Conservation (phyloP, 1,284 basidiomycete species). For the Trametes hirsuta region DNA sequence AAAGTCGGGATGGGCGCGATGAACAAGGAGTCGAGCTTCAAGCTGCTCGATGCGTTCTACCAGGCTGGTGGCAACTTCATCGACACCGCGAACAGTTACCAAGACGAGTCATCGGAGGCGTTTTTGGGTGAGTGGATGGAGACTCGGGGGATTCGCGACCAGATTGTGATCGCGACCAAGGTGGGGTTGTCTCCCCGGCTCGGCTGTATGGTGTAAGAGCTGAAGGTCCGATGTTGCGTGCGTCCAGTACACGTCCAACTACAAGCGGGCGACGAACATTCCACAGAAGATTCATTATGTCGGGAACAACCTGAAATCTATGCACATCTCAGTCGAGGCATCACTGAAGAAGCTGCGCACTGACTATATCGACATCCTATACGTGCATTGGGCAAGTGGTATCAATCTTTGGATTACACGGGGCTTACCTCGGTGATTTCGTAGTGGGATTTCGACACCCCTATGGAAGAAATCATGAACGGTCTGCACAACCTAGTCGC, state of each 20-base stretch:
- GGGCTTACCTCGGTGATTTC: not conserved
- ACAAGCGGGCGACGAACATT: slow-evolving; percentile 24
- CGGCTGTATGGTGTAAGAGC: not conserved
- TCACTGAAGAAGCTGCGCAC: slow-evolving; percentile 62
- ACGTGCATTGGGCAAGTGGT: slow-evolving; percentile 31
- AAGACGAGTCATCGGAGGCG: slow-evolving; percentile 37
- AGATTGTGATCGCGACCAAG: slow-evolving; percentile 48
- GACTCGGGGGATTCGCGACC: slow-evolving; percentile 42
- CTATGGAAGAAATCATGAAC: slow-evolving; percentile 53
- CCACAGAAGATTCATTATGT: slow-evolving; percentile 44
- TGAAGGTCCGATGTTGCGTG: not conserved
- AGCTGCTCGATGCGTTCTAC: slow-evolving; percentile 40
- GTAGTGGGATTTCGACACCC: slow-evolving; percentile 46
- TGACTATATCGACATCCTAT: slow-evolving; percentile 55
- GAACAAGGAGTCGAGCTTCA: slow-evolving; percentile 37
- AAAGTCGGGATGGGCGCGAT: slow-evolving; percentile 44
- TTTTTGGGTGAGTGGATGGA: slow-evolving; percentile 51
- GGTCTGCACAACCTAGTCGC: slow-evolving; percentile 46
- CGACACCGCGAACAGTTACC: slow-evolving; percentile 38
- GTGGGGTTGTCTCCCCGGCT: slow-evolving; percentile 10
- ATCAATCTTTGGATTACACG: not conserved
- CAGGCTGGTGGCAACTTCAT: slow-evolving; percentile 39
- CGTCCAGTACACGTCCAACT: slow-evolving; percentile 38
- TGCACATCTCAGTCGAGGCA: slow-evolving; percentile 47
- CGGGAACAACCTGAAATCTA: slow-evolving; percentile 52